These are phyloP conservation scores for Piromyces sp. DNA, from an alignment of 192 early-diverging fungal genomes.

Conservation along the genomic window DNA sequence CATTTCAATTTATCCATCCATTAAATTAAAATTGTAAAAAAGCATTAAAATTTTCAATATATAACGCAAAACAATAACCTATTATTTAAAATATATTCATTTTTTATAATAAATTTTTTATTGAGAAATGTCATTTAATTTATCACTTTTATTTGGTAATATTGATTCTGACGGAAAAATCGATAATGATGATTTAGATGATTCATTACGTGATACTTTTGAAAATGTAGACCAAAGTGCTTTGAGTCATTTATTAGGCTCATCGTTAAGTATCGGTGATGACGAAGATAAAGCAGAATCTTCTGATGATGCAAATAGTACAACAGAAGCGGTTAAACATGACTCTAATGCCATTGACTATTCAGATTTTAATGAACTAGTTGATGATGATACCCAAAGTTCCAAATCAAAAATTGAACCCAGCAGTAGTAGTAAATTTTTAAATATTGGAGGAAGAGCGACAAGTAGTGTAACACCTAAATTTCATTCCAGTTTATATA, in stretches of 20 bases:
- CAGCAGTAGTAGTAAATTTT: constrained; percentile 14
- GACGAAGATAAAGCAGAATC: constrained; percentile 17
- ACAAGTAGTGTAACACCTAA: neutral
- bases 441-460: constrained; percentile 6
- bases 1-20: too few species aligned
- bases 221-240: constrained; percentile 25
- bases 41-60: too few species aligned
- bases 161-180: constrained; percentile 70
- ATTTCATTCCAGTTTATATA: neutral
- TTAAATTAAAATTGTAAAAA: too few species aligned
- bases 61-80: too few species aligned
- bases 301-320: constrained; percentile 17
- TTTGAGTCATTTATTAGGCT: constrained; percentile 14
- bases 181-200: constrained; percentile 37
- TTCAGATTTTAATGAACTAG: constrained; percentile 64
- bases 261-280: constrained; percentile 20
- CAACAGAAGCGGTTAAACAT: constrained; percentile 28
- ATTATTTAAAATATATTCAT: too few species aligned
- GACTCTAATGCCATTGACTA: constrained; percentile 62
- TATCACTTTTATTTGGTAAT: constrained; percentile 61
- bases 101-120: too few species aligned
- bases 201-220: constrained; percentile 18
- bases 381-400: constrained; percentile 39
- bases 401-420: constrained; percentile 8
- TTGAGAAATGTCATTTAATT: neutral